Evolutionary conservation across 2,329 filamentous ascomycete genomes (phyloP), one percentile per base, ranked within the genome.

Genomic region (Gyromitra esculenta): DNA sequence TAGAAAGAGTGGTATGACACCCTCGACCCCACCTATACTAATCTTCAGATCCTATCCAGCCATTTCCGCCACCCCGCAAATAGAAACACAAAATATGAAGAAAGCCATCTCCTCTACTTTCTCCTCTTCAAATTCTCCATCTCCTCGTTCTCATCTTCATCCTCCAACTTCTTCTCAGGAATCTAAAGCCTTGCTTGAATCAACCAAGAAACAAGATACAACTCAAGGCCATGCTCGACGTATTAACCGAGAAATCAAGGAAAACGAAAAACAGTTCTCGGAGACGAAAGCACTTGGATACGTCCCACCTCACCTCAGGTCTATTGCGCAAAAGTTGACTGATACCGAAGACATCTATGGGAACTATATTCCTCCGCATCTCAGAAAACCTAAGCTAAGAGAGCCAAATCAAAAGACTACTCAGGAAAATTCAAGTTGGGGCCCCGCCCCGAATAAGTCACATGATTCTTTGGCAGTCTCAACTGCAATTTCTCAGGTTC

Each of bases 301-400:
- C 8, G 39, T 75, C 25, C 66, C 59, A 11, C 72, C 72, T 21
- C 72, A 75, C 25, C 72, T 75, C 21, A 45, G 72, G 21, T 65
- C 59, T 15, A 8, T 31, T 37, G 8, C 18, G 8, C 57, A 15
- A 18, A 41, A 25, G 59, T 2, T 35, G 63, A 13, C 21, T 13
- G 64, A 45, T 1, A 64, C 37, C 9, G 56, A 64, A 21, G 66
- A 71, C 37, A 21, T 18, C 5, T 9, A 39, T 39, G 66, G 52
- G 25, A 71, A 57, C 13, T 75, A 69, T 45, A 59, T 75, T n/a
- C 72, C 59, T 8, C 72, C 72, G 8, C 72, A 75, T 13, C 66
- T 75, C 31, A 69, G 72, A 50, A 70, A 39, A 15, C 72, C 72
- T 1, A 70, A 9, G 39, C 45, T 8, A 18, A 11, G 31, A 9